phyloP scores from a whole-genome alignment of 192 early-diverging fungal genomes.

The Coemansia sp. region DNA sequence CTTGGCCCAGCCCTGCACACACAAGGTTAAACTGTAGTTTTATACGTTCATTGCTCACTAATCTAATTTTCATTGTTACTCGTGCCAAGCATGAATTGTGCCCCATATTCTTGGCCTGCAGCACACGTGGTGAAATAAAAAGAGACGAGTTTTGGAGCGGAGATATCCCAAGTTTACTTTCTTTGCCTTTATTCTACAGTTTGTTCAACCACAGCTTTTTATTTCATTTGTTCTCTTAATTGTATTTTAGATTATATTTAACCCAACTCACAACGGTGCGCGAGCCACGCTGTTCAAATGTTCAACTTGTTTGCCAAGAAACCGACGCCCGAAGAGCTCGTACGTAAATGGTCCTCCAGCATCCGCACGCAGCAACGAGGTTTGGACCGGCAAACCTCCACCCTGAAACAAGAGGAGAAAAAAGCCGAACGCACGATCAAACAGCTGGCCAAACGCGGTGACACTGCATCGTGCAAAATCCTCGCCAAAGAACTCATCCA shows the following conservation, averaged over 20 bases:
- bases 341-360: slow-evolving; percentile 86
- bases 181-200: neutral
- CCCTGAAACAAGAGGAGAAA: slow-evolving; percentile 78
- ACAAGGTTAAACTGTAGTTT: neutral
- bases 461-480: slow-evolving; percentile 65
- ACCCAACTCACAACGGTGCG: neutral
- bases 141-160: neutral
- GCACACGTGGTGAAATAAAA: slow-evolving; percentile 4
- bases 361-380: slow-evolving; percentile 83
- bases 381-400: slow-evolving; percentile 78
- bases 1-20: neutral
- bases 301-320: slow-evolving; percentile 37
- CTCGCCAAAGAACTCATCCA: slow-evolving; percentile 85
- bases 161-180: too few relatives aligned
- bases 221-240: neutral
- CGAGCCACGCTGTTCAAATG: neutral
- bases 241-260: slow-evolving; percentile 3
- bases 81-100: too few relatives aligned
- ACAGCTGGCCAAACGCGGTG: slow-evolving; percentile 84
- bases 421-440: slow-evolving; percentile 81
- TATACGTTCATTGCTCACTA: too few relatives aligned
- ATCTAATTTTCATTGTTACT: too few relatives aligned
- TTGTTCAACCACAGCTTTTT: neutral
- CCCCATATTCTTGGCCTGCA: slow-evolving; percentile 4
- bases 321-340: slow-evolving; percentile 59